Conservation (phyloP, 805 yeast species). For the Cephaloascus fragrans region DNA sequence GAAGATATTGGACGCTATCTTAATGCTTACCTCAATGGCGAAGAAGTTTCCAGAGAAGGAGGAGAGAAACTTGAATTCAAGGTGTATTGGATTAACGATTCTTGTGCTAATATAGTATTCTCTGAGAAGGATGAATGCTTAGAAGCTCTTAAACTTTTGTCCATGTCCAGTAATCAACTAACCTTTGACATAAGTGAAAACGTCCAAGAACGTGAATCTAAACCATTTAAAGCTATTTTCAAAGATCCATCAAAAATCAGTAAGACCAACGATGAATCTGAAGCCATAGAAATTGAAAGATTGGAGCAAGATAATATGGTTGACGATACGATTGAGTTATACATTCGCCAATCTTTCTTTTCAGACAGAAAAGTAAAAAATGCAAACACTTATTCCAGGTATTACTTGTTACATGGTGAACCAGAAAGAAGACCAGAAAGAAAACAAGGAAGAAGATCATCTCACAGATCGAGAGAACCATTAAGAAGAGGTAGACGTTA, state of each 20-base stretch:
- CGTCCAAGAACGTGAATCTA: slow-evolving; percentile 24
- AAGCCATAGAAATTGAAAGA: not conserved
- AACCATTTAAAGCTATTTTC: slow-evolving; percentile 21
- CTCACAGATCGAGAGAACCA: slow-evolving; percentile 48
- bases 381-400: slow-evolving; percentile 49
- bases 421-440: slow-evolving; percentile 31
- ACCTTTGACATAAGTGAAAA: slow-evolving; percentile 5
- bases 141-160: slow-evolving; percentile 15
- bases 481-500: slow-evolving; percentile 61
- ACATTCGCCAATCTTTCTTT: slow-evolving; percentile 39
- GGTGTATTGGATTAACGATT: slow-evolving; percentile 34
- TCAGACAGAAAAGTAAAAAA: slow-evolving; percentile 49
- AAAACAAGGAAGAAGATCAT: not conserved
- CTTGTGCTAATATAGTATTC: slow-evolving; percentile 25
- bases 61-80: slow-evolving; percentile 15
- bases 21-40: slow-evolving; percentile 23
- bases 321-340: slow-evolving; percentile 19
- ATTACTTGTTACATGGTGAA: slow-evolving; percentile 63
- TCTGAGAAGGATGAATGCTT: slow-evolving; percentile 21
- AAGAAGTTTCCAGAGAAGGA: not conserved
- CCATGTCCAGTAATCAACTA: slow-evolving; percentile 8
- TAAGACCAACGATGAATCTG: not conserved
- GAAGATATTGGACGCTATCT: slow-evolving; percentile 27
- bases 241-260: not conserved
- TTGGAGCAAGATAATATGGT: slow-evolving; percentile 1